Base-by-base conservation (phyloP, 2,329 filamentous ascomycete genomes). In the Hymenoscyphus scutula region DNA sequence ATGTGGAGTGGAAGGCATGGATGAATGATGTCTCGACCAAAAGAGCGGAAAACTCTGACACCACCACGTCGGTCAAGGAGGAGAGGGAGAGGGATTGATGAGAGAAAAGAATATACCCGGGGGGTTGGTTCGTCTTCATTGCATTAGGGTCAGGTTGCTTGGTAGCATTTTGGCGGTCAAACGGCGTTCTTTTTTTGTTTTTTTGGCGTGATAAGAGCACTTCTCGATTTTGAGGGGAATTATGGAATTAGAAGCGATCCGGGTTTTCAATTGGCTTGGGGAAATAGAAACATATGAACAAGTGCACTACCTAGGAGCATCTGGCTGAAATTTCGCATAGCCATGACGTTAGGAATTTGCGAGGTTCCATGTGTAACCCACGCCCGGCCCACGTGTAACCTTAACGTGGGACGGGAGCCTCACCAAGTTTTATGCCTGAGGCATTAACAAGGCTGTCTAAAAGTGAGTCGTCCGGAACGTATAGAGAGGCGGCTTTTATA, bases 1-100 rank as follows among this genome's bases (percentile, higher is more conserved):
- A 72, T 56, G 55, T 61, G 29, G 66, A 70, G 61, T 74, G 72
- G 71, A 68, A 72, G 30, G 67, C 64, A 27, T 72, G 71, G 71
- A 73, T 72, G 71, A 62, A 68, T 57, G 69, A 74, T 65, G 69
- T 69, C 41, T 64, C 68, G 17, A 70, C 62, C 54, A 61, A 63
- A 29, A 65, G 56, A 60, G 58, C 38, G 29, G 65, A 23, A 19
- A 53, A 38, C 32, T 7, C n/a, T 41, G 27, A 61, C 15, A 27
- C 37, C 15, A 27, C 37, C 34, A 27, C 10, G n/a, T 27, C 45
- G 8, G 19, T 11, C 27, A 53, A 64, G 23, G 64, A 64, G 23
- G 56, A 56, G 61, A 34, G 60, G 62, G n/a, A 25, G 53, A 23
- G 56, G 25, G 34, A 56, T 38, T 57, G 32, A 57, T 41, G 23